These are phyloP conservation scores for Fagus crenata DNA, from an alignment of 306 rosid genomes.

Conservation along the genomic window DNA sequence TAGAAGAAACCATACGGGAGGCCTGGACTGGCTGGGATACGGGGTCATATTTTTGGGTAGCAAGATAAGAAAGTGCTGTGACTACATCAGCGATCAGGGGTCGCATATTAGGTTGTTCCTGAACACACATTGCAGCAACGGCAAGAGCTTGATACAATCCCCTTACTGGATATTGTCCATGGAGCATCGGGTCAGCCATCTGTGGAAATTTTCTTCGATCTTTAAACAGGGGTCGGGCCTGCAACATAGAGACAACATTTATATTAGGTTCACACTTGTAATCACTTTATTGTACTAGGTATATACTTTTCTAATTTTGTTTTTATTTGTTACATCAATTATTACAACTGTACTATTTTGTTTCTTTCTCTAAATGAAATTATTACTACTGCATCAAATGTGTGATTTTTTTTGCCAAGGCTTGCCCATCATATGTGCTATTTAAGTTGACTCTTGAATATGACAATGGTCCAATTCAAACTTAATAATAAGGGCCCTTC, in stretches of 20 bases:
- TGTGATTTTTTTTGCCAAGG: background rate
- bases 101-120: constrained; percentile 60
- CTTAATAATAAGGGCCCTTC: background rate
- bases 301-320: background rate
- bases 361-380: background rate
- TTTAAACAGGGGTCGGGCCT: constrained; percentile 59
- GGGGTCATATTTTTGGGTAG: constrained; percentile 47
- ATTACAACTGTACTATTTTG: background rate
- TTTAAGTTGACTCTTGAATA: constrained; percentile 5
- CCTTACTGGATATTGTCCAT: constrained; percentile 58
- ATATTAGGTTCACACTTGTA: background rate
- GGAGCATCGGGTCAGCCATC: constrained; percentile 57
- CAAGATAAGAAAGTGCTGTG: constrained; percentile 56
- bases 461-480: background rate
- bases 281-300: background rate
- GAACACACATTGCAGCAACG: constrained; percentile 65
- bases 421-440: background rate
- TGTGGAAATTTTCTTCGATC: constrained; percentile 51
- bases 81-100: constrained; percentile 60
- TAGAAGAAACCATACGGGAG: constrained; percentile 28
- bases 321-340: background rate
- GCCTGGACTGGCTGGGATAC: constrained; percentile 36
- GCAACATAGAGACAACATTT: constrained; percentile 25
- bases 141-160: constrained; percentile 65
- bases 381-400: background rate